phyloP scores from a whole-genome alignment of 2,329 filamentous ascomycete species.

The Hypomyces rosellus region DNA sequence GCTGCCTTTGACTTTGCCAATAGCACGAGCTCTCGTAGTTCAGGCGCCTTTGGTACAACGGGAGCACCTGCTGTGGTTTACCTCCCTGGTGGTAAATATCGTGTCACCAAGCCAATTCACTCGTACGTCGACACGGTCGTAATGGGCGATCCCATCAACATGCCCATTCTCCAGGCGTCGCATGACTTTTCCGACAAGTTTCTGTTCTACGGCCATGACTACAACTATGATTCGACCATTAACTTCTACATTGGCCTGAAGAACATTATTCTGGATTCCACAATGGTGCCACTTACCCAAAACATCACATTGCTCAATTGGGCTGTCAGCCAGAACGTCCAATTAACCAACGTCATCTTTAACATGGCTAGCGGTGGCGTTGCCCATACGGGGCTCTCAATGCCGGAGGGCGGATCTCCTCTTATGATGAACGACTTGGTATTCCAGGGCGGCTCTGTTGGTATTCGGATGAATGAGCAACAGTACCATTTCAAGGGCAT shows the following conservation, averaged over 20 bases:
- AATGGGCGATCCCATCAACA: slow-evolving; percentile 24
- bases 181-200: slow-evolving; percentile 11
- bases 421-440: slow-evolving; percentile 26
- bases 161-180: slow-evolving; percentile 22
- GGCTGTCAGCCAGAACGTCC: slow-evolving; percentile 26
- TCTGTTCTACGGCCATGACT: slow-evolving; percentile 12
- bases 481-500: slow-evolving; percentile 30
- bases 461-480: slow-evolving; percentile 25
- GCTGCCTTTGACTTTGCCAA: slow-evolving; percentile 14
- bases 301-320: slow-evolving; percentile 23
- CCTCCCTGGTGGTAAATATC: slow-evolving; percentile 26
- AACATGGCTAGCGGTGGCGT: slow-evolving; percentile 26
- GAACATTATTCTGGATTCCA: slow-evolving; percentile 25
- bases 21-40: slow-evolving; percentile 8
- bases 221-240: slow-evolving; percentile 23
- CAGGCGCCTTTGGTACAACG: slow-evolving; percentile 11
- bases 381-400: slow-evolving; percentile 30
- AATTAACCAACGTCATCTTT: slow-evolving; percentile 24
- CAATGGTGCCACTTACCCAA: slow-evolving; percentile 13
- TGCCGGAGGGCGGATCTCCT: slow-evolving; percentile 28
- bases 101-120: slow-evolving; percentile 23
- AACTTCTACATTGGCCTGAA: slow-evolving; percentile 29
- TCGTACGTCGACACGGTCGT: slow-evolving; percentile 26
- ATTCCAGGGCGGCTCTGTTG: slow-evolving; percentile 27
- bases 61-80: slow-evolving; percentile 20